Conservation (phyloP, 2,329 filamentous ascomycete genomes). For the Lizonia empirigonia region DNA sequence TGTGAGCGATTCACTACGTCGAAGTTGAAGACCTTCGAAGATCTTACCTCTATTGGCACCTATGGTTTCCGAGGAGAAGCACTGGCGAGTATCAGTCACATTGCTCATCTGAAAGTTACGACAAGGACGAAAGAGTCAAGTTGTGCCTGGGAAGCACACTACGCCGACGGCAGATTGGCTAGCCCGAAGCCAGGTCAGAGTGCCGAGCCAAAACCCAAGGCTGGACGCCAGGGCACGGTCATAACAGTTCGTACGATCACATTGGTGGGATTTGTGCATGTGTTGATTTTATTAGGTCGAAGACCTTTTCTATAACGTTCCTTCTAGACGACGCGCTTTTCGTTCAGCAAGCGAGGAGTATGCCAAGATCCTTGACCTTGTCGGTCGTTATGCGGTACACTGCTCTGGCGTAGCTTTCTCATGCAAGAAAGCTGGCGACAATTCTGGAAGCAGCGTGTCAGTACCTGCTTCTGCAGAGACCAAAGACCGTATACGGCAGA, state of each 20-base stretch:
- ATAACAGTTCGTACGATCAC: conserved; percentile 67
- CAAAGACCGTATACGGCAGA: conserved; percentile 85
- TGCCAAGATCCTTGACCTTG: conserved; percentile 94
- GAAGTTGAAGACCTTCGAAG: conserved; percentile 91
- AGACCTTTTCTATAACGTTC: conserved; percentile 96
- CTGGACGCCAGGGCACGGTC: conserved; percentile 87
- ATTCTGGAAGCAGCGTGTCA: conserved; percentile 74
- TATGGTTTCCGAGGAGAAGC: conserved; percentile 99
- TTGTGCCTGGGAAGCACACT: conserved; percentile 89
- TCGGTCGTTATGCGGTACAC: conserved; percentile 91
- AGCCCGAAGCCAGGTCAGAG: conserved; percentile 87
- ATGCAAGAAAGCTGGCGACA: conserved; percentile 94
- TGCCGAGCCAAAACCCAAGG: conserved; percentile 83
- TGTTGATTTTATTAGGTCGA: conserved; percentile 64
- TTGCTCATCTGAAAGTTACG: conserved; percentile 92
- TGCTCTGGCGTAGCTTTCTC: conserved; percentile 91
- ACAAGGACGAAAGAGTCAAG: conserved; percentile 89
- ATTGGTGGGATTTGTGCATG: too few relatives aligned
- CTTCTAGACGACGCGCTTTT: conserved; percentile 85
- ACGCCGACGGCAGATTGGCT: conserved; percentile 79
- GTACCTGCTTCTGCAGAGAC: conserved; percentile 74
- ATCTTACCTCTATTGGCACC: conserved; percentile 85
- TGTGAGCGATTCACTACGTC: conserved; percentile 98
- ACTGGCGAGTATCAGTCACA: conserved; percentile 96
- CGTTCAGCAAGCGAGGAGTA: conserved; percentile 92